Evolutionary conservation across 306 rosid genomes (phyloP).

Genomic region (Inga oerstediana): DNA sequence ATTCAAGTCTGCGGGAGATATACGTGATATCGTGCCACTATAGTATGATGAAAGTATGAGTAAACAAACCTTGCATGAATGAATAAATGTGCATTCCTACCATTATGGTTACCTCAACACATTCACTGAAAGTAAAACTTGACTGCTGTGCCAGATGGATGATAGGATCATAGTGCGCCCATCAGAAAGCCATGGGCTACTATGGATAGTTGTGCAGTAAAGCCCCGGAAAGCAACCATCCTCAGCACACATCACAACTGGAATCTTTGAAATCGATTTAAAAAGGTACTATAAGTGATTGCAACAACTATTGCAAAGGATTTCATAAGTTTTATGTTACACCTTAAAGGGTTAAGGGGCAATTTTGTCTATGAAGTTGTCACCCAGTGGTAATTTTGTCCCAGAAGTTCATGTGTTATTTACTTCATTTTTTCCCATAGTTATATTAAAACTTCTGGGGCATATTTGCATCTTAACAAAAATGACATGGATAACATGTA

Average conservation of each 20-base stretch:
- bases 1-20: slow-evolving; percentile 67
- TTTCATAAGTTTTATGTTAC: not conserved
- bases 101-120: slow-evolving; percentile 58
- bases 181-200: slow-evolving; percentile 83
- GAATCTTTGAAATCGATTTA: slow-evolving; percentile 56
- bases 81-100: slow-evolving; percentile 13
- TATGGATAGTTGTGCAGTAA: slow-evolving; percentile 52
- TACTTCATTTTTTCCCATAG: too few relatives aligned
- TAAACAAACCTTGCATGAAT: slow-evolving; percentile 8
- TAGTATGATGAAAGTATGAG: slow-evolving; percentile 32
- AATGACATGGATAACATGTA: too few relatives aligned
- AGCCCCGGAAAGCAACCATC: slow-evolving; percentile 87
- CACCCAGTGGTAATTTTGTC: too few relatives aligned
- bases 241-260: slow-evolving; percentile 72
- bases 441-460: too few relatives aligned
- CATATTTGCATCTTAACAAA: too few relatives aligned
- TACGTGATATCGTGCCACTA: slow-evolving; percentile 69
- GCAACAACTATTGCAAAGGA: not conserved
- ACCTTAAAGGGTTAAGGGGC: not conserved
- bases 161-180: slow-evolving; percentile 69
- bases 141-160: slow-evolving; percentile 72
- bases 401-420: too few relatives aligned
- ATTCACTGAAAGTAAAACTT: slow-evolving; percentile 77
- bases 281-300: not conserved
- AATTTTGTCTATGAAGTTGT: too few relatives aligned